Evolutionary conservation across 306 rosid genomes (phyloP).

Genomic region (Fagus sylvatica): DNA sequence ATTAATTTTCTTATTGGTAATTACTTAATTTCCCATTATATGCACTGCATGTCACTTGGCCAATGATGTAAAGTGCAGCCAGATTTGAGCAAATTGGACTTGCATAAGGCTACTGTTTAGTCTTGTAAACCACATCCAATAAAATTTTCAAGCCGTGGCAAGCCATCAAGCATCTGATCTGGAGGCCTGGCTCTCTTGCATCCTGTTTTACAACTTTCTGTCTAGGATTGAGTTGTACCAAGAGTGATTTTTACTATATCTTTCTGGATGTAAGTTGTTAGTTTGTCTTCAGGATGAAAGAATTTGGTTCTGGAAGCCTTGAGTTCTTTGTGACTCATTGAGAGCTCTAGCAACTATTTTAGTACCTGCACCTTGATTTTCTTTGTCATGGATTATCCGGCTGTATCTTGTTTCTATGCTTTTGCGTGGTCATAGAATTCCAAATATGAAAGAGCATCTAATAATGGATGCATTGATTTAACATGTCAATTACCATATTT

Average conservation of each 20-base stretch:
- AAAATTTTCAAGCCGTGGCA: neutral
- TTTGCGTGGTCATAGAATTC: neutral
- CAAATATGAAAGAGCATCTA: neutral
- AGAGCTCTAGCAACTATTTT: neutral
- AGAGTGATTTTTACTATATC: neutral
- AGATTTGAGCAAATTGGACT: neutral
- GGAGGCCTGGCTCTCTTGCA: neutral
- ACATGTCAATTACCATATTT: neutral
- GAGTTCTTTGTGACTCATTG: conserved; percentile 1
- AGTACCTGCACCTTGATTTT: neutral
- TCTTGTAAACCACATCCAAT: neutral
- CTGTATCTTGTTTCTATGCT: neutral
- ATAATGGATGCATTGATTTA: neutral
- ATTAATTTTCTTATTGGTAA: neutral
- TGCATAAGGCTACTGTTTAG: neutral
- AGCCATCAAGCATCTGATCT: neutral
- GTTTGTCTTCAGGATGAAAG: neutral
- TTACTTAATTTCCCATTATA: neutral
- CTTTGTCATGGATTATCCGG: neutral
- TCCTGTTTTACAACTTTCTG: neutral
- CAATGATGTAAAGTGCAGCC: neutral
- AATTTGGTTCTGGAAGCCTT: neutral
- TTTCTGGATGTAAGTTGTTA: neutral
- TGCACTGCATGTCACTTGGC: neutral
- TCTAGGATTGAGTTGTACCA: neutral